These are phyloP conservation scores for Periconia macrospinosa DNA, from an alignment of 2,329 filamentous ascomycete species.

Conservation along the genomic window DNA sequence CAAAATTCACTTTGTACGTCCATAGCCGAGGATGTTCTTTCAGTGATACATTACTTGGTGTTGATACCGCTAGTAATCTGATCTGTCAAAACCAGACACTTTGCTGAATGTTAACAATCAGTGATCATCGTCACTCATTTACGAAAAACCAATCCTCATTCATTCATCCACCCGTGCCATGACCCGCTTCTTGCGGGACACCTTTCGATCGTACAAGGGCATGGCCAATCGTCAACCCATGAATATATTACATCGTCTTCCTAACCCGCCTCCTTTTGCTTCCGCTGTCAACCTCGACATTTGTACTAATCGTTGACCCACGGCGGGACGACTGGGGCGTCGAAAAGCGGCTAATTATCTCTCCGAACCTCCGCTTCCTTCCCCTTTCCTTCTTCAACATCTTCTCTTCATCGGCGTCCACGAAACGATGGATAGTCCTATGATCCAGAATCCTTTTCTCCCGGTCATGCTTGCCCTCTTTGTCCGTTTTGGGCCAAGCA, in stretches of 20 bases:
- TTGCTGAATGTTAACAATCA: no score
- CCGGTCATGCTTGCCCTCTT: slow-evolving; percentile 71
- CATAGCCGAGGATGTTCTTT: no score
- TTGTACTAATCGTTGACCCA: slow-evolving; percentile 17
- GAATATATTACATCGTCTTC: slow-evolving; percentile 31
- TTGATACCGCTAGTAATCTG: no score
- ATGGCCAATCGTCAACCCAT: no score
- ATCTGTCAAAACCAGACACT: no score
- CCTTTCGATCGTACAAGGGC: no score
- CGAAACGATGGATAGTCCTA: slow-evolving; percentile 81
- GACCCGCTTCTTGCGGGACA: no score
- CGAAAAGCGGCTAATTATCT: slow-evolving; percentile 28
- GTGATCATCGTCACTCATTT: no score
- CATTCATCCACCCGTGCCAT: no score
- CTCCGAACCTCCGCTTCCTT: slow-evolving; percentile 26
- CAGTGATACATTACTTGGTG: no score
- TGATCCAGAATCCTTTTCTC: slow-evolving; percentile 76
- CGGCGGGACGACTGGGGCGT: slow-evolving; percentile 30
- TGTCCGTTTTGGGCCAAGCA: slow-evolving; percentile 93
- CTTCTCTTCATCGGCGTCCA: slow-evolving; percentile 68
- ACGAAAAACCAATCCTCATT: no score
- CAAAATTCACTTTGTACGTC: no score
- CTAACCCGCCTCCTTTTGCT: slow-evolving; percentile 23
- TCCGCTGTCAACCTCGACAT: slow-evolving; percentile 25
- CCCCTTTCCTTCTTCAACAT: slow-evolving; percentile 33